Percentiles rank a stretch among this genome's conserved stretches.
Conservation (phyloP, 2,329 filamentous ascomycete species). For the Ceratocystis colombiana region DNA sequence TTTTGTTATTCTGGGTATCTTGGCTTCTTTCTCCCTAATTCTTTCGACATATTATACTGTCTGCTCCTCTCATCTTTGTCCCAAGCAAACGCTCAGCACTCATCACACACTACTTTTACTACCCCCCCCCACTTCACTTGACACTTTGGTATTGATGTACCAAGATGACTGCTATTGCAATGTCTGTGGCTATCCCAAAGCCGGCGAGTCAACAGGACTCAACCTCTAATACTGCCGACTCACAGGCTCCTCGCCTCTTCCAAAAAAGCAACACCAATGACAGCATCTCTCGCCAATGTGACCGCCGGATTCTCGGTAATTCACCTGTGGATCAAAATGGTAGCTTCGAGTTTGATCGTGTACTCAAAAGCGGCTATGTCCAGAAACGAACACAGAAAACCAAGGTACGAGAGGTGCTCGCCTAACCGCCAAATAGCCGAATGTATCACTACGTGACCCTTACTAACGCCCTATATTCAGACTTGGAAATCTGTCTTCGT, state of each 20-base stretch:
- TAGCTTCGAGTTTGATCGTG: constrained; percentile 89
- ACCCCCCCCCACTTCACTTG: neutral
- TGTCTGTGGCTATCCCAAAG: constrained; percentile 21
- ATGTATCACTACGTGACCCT: neutral
- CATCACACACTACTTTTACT: neutral
- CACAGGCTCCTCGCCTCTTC: neutral
- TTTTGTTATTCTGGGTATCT: neutral
- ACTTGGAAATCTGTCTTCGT: constrained; percentile 85
- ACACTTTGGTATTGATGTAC: no score
- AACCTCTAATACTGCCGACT: neutral
- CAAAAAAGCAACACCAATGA: constrained; percentile 2
- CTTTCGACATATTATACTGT: neutral
- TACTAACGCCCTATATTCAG: constrained; percentile 37
- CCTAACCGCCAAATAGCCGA: neutral
- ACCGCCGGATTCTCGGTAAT: constrained; percentile 41
- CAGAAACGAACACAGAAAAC: constrained; percentile 87
- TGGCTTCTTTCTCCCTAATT: constrained; percentile 5
- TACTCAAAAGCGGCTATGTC: constrained; percentile 79
- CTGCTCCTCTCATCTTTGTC: neutral
- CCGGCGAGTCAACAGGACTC: constrained; percentile 3
- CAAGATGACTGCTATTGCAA: constrained; percentile 21
- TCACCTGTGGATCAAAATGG: constrained; percentile 90
- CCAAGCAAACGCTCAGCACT: neutral
- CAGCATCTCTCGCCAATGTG: constrained; percentile 10
- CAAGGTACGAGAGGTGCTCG: constrained; percentile 49